Conservation (phyloP, 2,329 filamentous ascomycete species). For the Cladosporium sp. region DNA sequence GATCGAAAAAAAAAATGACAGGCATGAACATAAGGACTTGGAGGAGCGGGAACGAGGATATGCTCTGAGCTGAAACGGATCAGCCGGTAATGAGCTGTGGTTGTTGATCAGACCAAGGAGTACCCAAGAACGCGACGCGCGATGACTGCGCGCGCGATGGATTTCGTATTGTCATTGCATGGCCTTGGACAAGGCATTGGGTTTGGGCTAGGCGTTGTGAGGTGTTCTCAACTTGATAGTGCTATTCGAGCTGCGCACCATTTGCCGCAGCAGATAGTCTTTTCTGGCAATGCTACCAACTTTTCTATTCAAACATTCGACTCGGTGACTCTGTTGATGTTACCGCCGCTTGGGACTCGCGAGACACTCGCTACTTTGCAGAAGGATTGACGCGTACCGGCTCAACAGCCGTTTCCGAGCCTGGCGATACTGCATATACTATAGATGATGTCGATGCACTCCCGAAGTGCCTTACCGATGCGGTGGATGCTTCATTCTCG, state of each 20-base stretch:
- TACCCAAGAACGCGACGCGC: neutral
- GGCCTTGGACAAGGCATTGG: constrained; percentile 15
- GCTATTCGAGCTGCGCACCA: neutral
- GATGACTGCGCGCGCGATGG: constrained; percentile 4
- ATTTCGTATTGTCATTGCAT: constrained; percentile 11
- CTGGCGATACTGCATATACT: neutral
- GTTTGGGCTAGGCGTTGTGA: constrained; percentile 6
- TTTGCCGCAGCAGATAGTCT: neutral
- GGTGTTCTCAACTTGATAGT: neutral
- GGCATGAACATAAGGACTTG: constrained; percentile 13
- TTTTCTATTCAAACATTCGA: neutral
- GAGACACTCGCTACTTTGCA: neutral
- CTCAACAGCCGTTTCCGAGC: neutral
- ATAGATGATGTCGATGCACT: neutral
- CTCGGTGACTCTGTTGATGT: neutral
- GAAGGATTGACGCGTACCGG: neutral
- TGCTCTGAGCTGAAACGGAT: neutral
- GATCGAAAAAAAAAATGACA: constrained; percentile 2
- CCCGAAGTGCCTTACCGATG: neutral
- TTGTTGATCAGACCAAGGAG: neutral
- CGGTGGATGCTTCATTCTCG: neutral
- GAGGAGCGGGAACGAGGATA: neutral
- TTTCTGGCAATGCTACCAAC: constrained; percentile 3
- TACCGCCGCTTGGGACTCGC: too few species aligned
- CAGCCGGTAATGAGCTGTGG: neutral